Conservation (phyloP, 164 flowering plant genomes). For the Vitis riparia region DNA sequence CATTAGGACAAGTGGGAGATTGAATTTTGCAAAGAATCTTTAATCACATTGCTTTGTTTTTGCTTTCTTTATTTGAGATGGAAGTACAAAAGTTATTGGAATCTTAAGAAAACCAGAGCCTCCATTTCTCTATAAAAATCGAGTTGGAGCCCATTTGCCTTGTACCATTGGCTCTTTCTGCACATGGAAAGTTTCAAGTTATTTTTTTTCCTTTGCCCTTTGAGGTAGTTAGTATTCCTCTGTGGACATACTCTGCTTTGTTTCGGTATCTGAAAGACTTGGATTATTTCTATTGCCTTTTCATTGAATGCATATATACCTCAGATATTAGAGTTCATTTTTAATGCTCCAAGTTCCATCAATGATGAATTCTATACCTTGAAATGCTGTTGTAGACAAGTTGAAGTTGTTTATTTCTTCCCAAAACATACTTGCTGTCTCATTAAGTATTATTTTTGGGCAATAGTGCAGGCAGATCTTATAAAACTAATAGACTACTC, state of each 20-base stretch:
- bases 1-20: conserved; percentile 4
- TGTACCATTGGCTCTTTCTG: conserved; percentile 9
- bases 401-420: no score
- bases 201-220: no score
- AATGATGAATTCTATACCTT: no score
- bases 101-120: conserved; percentile 18
- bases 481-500: neutral
- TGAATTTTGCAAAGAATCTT: conserved; percentile 7
- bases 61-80: neutral
- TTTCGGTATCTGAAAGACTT: no score
- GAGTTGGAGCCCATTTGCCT: conserved; percentile 14
- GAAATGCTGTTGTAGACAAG: no score
- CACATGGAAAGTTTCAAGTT: conserved; percentile 1
- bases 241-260: no score
- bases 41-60: neutral
- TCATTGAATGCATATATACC: no score
- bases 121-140: conserved; percentile 12
- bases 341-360: neutral
- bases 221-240: no score
- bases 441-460: neutral
- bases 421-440: neutral
- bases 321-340: neutral
- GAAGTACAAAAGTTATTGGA: conserved; percentile 15
- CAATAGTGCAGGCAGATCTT: neutral
- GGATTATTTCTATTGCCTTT: no score